Evolutionary conservation across 352 stramenopile species (phyloP).

Genomic region (Plasmopara halstedii): DNA sequence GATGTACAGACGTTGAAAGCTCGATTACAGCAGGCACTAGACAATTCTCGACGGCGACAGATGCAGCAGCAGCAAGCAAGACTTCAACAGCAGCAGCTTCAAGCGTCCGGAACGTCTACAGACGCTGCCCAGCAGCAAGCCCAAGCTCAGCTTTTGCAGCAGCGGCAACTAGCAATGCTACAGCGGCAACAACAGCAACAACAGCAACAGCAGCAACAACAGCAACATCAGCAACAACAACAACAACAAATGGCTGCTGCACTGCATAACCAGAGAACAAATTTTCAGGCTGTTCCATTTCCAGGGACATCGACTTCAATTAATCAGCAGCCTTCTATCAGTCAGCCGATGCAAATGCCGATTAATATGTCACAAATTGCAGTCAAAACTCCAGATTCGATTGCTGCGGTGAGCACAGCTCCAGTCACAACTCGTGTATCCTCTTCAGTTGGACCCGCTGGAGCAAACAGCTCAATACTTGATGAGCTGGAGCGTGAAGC

Average conservation of each 20-base stretch:
- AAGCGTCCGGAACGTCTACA: slow-evolving; percentile 34
- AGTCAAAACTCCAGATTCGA: slow-evolving; percentile 14
- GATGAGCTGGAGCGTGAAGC: slow-evolving; percentile 80
- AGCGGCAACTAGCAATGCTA: slow-evolving; percentile 52
- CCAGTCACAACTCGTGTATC: slow-evolving; percentile 8
- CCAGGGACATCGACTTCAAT: slow-evolving; percentile 26
- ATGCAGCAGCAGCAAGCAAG: slow-evolving; percentile 59
- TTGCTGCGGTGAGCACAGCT: slow-evolving; percentile 14
- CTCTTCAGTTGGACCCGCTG: slow-evolving; percentile 15
- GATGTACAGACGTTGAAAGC: slow-evolving; percentile 83
- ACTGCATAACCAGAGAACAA: slow-evolving; percentile 57
- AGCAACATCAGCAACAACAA: slow-evolving; percentile 52
- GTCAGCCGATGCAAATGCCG: slow-evolving; percentile 54
- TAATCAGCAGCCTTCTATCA: slow-evolving; percentile 27
- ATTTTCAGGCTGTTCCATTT: slow-evolving; percentile 60
- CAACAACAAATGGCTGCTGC: slow-evolving; percentile 72
- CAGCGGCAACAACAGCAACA: slow-evolving; percentile 63
- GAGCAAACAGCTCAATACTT: slow-evolving; percentile 60
- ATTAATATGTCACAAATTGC: slow-evolving; percentile 36
- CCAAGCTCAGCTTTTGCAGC: slow-evolving; percentile 43
- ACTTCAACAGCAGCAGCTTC: slow-evolving; percentile 26
- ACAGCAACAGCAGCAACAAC: slow-evolving; percentile 54
- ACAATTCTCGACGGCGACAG: slow-evolving; percentile 72
- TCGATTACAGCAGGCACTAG: slow-evolving; percentile 73
- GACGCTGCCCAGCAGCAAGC: slow-evolving; percentile 33